Percentiles rank a stretch among this genome's conserved stretches.
Evolutionary conservation across 176 grass and related monocot genomes (phyloP).

Genomic region (Oryza nivara): DNA sequence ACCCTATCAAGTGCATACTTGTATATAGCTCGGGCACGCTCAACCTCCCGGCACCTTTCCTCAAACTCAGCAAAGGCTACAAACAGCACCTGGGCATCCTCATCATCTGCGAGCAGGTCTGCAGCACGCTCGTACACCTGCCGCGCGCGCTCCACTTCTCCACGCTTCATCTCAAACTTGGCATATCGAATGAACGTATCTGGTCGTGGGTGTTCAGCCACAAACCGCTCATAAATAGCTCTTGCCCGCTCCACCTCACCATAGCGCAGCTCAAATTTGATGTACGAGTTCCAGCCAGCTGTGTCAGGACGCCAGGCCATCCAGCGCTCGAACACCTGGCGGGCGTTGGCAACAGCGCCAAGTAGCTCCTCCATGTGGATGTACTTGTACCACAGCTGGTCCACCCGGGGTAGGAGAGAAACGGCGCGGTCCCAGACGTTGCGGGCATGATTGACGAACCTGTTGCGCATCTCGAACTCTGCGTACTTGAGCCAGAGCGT

Average conservation of each 20-base stretch:
- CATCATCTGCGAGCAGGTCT: background rate
- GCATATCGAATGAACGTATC: background rate
- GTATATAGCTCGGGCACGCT: slow-evolving; percentile 73
- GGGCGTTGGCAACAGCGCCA: slow-evolving; percentile 45
- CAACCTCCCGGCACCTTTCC: slow-evolving; percentile 64
- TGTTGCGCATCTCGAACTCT: too few relatives aligned
- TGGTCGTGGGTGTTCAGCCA: background rate
- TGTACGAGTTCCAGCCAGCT: slow-evolving; percentile 30
- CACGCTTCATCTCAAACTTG: background rate
- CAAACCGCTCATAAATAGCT: background rate
- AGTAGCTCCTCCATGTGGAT: slow-evolving; percentile 69
- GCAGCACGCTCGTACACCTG: background rate
- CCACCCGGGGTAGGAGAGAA: slow-evolving; percentile 64
- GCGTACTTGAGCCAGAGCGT: too few relatives aligned
- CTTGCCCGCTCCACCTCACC: background rate
- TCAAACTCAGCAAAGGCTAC: slow-evolving; percentile 47
- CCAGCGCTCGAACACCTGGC: slow-evolving; percentile 69
- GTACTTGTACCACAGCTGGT: slow-evolving; percentile 73
- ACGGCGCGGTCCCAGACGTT: slow-evolving; percentile 97
- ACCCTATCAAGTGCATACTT: slow-evolving; percentile 68
- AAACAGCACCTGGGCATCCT: background rate
- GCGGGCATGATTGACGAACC: background rate
- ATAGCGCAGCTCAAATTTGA: background rate
- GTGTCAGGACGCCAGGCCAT: slow-evolving; percentile 59
- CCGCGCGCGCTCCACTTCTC: background rate